These are phyloP conservation scores for Tolypocladium tundrense DNA, from an alignment of 2,329 filamentous ascomycete species.

Conservation along the genomic window DNA sequence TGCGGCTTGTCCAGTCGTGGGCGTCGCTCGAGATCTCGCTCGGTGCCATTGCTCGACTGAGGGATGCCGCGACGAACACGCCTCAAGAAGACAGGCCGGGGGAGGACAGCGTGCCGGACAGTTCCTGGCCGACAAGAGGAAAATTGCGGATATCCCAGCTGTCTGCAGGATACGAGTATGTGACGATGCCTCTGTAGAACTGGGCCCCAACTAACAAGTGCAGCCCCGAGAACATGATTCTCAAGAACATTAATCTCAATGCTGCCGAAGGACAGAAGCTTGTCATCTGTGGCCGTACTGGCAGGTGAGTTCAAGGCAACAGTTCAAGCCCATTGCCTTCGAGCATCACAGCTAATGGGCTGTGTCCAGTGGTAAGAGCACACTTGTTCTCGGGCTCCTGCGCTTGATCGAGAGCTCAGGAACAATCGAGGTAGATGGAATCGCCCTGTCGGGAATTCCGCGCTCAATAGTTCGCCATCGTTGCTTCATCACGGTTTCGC, in stretches of 20 bases:
- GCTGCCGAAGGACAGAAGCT: neutral
- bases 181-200: neutral
- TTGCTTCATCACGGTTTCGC: neutral
- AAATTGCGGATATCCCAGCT: neutral
- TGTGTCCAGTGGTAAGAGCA: neutral
- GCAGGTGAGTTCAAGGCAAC: neutral
- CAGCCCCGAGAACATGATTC: neutral
- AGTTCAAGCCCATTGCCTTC: neutral
- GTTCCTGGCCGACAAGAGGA: neutral
- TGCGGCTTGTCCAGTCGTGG: neutral
- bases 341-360: neutral
- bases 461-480: neutral
- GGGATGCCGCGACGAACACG: neutral
- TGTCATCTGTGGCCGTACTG: neutral
- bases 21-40: neutral
- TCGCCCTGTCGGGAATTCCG: neutral
- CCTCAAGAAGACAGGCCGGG: neutral
- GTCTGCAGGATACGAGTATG: neutral
- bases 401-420: neutral
- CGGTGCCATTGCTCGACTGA: neutral
- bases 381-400: neutral
- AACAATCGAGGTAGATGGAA: neutral
- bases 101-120: neutral
- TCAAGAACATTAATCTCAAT: neutral
- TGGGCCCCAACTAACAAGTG: neutral